Evolutionary conservation across 257 asterid genomes (phyloP).

Genomic region (Datura wrightii): DNA sequence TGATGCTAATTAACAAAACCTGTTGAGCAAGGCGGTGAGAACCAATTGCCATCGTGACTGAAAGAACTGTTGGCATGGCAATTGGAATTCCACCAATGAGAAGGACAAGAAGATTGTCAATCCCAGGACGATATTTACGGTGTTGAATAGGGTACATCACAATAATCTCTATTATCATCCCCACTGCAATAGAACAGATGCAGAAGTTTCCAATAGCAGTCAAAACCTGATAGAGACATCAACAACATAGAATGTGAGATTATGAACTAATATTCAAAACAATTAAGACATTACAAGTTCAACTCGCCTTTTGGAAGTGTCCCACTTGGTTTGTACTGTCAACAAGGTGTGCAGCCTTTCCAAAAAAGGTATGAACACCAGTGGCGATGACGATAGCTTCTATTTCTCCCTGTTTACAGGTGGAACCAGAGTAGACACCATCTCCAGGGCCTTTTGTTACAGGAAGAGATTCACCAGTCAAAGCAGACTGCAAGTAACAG

Average conservation of each 20-base stretch:
- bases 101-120: constrained; percentile 95
- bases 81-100: constrained; percentile 98
- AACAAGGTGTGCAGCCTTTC: constrained; percentile 98
- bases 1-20: constrained; percentile 45
- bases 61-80: constrained; percentile 99
- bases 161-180: constrained; percentile 89
- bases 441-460: constrained; percentile 97
- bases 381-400: constrained; percentile 94
- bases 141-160: constrained; percentile 98
- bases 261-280: constrained; percentile 9
- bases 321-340: constrained; percentile 95
- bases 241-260: constrained; percentile 18
- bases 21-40: constrained; percentile 98
- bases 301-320: constrained; percentile 87
- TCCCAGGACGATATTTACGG: constrained; percentile 89
- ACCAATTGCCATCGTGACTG: constrained; percentile 99
- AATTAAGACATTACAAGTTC: constrained; percentile 18
- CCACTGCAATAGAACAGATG: constrained; percentile 95
- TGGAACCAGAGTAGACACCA: constrained; percentile 95
- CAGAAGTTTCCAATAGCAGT: constrained; percentile 98
- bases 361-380: constrained; percentile 97
- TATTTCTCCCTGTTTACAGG: constrained; percentile 95
- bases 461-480: constrained; percentile 97
- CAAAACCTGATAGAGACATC: constrained; percentile 62
- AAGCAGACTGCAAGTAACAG: constrained; percentile 77